These are phyloP conservation scores for Gnomoniopsis sp. DNA, from an alignment of 2,329 filamentous ascomycete genomes.

Conservation along the genomic window DNA sequence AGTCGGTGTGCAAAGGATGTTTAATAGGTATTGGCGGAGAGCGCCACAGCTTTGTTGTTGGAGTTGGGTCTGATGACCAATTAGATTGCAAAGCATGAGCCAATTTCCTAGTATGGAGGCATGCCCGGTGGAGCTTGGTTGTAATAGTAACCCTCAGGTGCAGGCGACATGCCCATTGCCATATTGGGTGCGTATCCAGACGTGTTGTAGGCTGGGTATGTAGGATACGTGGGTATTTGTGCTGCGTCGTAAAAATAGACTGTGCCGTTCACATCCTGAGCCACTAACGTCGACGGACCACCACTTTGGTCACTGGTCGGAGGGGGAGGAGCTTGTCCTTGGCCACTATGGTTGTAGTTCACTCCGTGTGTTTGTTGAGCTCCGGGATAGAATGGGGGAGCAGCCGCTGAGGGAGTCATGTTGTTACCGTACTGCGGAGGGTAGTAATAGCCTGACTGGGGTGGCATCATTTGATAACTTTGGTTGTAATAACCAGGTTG, in stretches of 20 bases:
- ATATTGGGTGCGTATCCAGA: constrained; percentile 51
- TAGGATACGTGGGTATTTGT: constrained; percentile 57
- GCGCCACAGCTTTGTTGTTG: background rate
- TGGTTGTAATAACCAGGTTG: constrained; percentile 55
- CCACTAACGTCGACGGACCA: constrained; percentile 58
- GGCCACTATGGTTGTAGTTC: constrained; percentile 40
- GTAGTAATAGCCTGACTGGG: constrained; percentile 67
- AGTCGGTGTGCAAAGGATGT: background rate
- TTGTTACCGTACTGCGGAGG: constrained; percentile 43
- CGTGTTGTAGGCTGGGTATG: constrained; percentile 46
- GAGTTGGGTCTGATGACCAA: background rate
- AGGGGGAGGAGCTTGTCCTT: constrained; percentile 33
- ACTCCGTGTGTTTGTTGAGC: constrained; percentile 44
- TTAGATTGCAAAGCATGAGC: constrained; percentile 20
- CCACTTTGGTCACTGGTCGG: constrained; percentile 43
- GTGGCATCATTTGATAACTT: constrained; percentile 55
- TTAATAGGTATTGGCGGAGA: background rate
- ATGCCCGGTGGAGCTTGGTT: constrained; percentile 52
- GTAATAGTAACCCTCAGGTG: constrained; percentile 68
- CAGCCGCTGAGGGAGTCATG: constrained; percentile 35
- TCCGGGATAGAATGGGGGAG: constrained; percentile 56
- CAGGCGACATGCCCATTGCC: constrained; percentile 64
- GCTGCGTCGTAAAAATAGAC: constrained; percentile 89
- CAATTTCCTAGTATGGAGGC: constrained; percentile 55
- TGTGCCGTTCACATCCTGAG: constrained; percentile 92